These are phyloP conservation scores for Trichaptum fuscoviolaceum DNA, from an alignment of 768 basidiomycete genomes.

Conservation along the genomic window DNA sequence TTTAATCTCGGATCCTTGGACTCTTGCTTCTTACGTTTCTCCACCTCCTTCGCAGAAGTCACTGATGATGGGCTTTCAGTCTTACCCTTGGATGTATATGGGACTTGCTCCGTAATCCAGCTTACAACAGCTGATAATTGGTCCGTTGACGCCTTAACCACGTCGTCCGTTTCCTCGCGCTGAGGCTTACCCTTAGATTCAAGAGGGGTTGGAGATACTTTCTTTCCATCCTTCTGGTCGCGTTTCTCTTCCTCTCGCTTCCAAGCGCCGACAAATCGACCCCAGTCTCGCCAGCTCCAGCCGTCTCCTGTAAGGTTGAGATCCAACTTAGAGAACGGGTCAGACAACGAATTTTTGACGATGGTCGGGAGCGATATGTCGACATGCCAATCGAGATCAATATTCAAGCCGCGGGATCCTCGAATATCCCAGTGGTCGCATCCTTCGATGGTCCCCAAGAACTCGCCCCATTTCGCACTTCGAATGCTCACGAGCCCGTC, in stretches of 20 bases:
- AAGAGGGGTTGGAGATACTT: slow-evolving; percentile 18
- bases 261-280: slow-evolving; percentile 56
- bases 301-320: slow-evolving; percentile 36
- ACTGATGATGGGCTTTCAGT: slow-evolving; percentile 9
- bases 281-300: slow-evolving; percentile 51
- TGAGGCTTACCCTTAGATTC: slow-evolving; percentile 15
- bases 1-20: slow-evolving; percentile 54
- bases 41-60: slow-evolving; percentile 14
- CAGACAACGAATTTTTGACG: not conserved
- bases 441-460: slow-evolving; percentile 82
- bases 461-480: slow-evolving; percentile 94
- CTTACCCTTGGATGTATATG: slow-evolving; percentile 19
- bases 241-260: slow-evolving; percentile 44
- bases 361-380: not conserved
- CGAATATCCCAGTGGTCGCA: slow-evolving; percentile 97
- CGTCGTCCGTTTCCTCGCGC: slow-evolving; percentile 41
- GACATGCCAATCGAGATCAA: slow-evolving; percentile 36
- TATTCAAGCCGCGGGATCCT: slow-evolving; percentile 71
- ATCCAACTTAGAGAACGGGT: slow-evolving; percentile 23
- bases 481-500: slow-evolving; percentile 91
- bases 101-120: slow-evolving; percentile 73
- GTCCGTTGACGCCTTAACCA: slow-evolving; percentile 63
- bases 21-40: slow-evolving; percentile 23
- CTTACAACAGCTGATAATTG: slow-evolving; percentile 71
- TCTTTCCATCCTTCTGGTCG: slow-evolving; percentile 23